A percentile compares a stretch with the other conserved stretches of the same genome.
These are phyloP conservation scores for Hortiboletus flavorubellus DNA, from an alignment of 768 basidiomycete genomes.

Conservation along the genomic window DNA sequence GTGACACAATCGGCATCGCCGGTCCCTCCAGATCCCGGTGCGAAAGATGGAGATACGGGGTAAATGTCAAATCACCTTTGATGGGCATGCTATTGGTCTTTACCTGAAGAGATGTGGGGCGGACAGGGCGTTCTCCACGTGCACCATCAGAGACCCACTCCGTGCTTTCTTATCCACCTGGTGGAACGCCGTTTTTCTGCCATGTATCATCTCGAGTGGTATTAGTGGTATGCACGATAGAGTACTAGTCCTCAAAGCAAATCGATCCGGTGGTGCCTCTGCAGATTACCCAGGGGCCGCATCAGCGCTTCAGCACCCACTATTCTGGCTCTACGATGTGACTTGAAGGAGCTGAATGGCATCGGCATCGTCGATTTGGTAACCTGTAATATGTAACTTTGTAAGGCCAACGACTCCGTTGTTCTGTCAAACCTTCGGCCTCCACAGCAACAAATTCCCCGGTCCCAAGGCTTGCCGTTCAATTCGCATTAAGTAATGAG, in stretches of 20 bases:
- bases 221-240: not conserved
- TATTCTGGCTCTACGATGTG: too few species aligned
- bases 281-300: too few species aligned
- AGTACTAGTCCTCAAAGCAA: slow-evolving; percentile 1
- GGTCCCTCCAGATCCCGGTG: slow-evolving; percentile 57
- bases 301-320: too few species aligned
- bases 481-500: too few species aligned
- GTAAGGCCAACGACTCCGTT: too few species aligned
- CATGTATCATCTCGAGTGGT: slow-evolving; percentile 10
- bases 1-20: slow-evolving; percentile 36
- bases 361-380: too few species aligned
- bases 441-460: too few species aligned
- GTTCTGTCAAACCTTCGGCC: too few species aligned
- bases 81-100: not conserved
- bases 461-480: too few species aligned
- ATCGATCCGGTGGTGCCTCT: not conserved
- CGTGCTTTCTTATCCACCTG: slow-evolving; percentile 7
- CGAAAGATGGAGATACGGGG: slow-evolving; percentile 75
- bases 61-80: slow-evolving; percentile 29
- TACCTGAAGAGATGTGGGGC: slow-evolving; percentile 33
- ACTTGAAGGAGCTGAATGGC: too few species aligned
- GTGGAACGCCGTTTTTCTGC: not conserved
- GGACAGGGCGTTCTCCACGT: slow-evolving; percentile 2
- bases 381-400: too few species aligned
- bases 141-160: slow-evolving; percentile 1